Evolutionary conservation across 1,139 yeast species (phyloP).

Genomic region (Hemisphaericaspora xylanilytica): DNA sequence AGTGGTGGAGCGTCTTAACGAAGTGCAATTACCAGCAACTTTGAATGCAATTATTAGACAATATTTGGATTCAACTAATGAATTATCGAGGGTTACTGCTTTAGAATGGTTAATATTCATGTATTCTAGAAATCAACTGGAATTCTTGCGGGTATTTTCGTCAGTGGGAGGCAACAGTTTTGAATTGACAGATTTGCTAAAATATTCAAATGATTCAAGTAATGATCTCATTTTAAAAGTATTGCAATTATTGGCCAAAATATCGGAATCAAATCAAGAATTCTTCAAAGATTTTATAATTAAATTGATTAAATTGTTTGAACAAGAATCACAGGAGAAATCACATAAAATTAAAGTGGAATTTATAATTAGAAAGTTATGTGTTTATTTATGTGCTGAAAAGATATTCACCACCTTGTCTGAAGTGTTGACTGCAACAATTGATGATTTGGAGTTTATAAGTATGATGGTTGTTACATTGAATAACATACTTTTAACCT

Average conservation of each 20-base stretch:
- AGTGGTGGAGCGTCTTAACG: slow-evolving; percentile 41
- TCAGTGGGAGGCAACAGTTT: slow-evolving; percentile 37
- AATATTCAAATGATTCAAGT: slow-evolving; percentile 82
- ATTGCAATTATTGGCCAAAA: slow-evolving; percentile 71
- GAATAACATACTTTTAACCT: slow-evolving; percentile 83
- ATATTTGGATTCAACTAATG: slow-evolving; percentile 49
- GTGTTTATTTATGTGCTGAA: slow-evolving; percentile 79
- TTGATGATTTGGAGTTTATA: slow-evolving; percentile 69
- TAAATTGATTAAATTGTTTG: slow-evolving; percentile 67
- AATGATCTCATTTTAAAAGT: slow-evolving; percentile 80
- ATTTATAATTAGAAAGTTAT: slow-evolving; percentile 78
- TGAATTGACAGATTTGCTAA: slow-evolving; percentile 74
- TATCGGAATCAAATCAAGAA: slow-evolving; percentile 77
- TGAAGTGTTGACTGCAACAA: slow-evolving; percentile 58
- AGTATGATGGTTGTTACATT: slow-evolving; percentile 82
- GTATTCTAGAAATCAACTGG: slow-evolving; percentile 68
- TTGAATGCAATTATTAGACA: slow-evolving; percentile 37
- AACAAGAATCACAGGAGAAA: slow-evolving; percentile 34
- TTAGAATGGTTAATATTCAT: slow-evolving; percentile 89
- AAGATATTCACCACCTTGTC: slow-evolving; percentile 81
- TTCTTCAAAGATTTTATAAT: slow-evolving; percentile 76
- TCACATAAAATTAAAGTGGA: slow-evolving; percentile 70
- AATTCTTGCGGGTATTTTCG: slow-evolving; percentile 48
- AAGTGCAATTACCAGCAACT: slow-evolving; percentile 35
- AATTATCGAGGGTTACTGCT: slow-evolving; percentile 78